These are phyloP conservation scores for Globisporangium mamillatum DNA, from an alignment of 352 stramenopile species.

Conservation along the genomic window DNA sequence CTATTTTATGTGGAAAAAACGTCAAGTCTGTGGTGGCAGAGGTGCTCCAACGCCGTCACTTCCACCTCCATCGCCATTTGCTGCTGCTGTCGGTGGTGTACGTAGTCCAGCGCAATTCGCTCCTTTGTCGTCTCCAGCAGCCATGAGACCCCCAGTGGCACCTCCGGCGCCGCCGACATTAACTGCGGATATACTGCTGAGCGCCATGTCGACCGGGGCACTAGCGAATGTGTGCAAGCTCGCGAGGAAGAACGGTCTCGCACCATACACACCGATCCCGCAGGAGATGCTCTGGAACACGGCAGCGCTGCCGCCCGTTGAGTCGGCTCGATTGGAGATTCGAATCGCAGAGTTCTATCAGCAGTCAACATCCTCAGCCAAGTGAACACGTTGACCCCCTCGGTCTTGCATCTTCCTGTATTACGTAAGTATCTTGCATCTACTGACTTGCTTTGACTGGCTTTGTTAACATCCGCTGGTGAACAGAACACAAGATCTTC, in stretches of 20 bases:
- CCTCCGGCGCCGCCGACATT: not conserved
- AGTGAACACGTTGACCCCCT: not conserved
- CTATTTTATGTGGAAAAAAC: constrained; percentile 55
- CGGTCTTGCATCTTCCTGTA: too few species aligned
- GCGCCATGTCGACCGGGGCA: constrained; percentile 34
- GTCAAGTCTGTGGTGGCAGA: constrained; percentile 20
- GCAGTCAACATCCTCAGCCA: not conserved
- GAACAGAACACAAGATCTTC: not conserved
- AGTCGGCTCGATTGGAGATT: constrained; percentile 51
- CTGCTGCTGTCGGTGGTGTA: not conserved
- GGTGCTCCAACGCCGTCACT: not conserved
- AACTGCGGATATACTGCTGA: constrained; percentile 16
- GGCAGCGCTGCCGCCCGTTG: constrained; percentile 29
- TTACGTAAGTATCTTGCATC: not conserved
- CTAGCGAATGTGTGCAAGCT: constrained; percentile 58
- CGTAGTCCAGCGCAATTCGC: constrained; percentile 6
- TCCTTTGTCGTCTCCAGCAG: not conserved
- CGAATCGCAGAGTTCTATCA: constrained; percentile 59
- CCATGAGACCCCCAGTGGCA: not conserved
- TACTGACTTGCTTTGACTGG: not conserved
- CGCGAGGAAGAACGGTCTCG: constrained; percentile 29
- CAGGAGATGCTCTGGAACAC: constrained; percentile 33
- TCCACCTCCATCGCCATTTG: not conserved
- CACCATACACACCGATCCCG: constrained; percentile 40
- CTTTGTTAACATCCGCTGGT: not conserved